Evolutionary conservation across 1,284 basidiomycete genomes (phyloP).

Genomic region (Exobasidium rhododendri): DNA sequence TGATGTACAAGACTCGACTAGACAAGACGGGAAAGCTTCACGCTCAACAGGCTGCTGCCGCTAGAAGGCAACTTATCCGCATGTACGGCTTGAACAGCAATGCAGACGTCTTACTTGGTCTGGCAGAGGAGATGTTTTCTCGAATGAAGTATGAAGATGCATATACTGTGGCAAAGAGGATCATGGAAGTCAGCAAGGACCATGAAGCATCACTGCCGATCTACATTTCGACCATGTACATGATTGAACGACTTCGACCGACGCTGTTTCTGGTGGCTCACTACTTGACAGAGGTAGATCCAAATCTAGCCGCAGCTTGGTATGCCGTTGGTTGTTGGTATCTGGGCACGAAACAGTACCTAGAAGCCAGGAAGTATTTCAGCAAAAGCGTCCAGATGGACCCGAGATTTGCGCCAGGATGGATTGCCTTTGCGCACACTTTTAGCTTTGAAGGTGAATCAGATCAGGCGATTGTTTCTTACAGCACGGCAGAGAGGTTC

Average conservation of each 20-base stretch:
- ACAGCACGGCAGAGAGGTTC: slow-evolving; percentile 89
- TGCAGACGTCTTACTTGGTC: slow-evolving; percentile 83
- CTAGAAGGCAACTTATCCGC: slow-evolving; percentile 13
- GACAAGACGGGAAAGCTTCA: slow-evolving; percentile 64
- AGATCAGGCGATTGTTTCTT: slow-evolving; percentile 95
- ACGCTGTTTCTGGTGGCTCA: slow-evolving; percentile 93
- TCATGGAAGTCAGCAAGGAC: slow-evolving; percentile 37
- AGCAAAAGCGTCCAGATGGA: slow-evolving; percentile 95
- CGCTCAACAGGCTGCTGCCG: slow-evolving; percentile 44
- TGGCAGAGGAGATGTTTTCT: slow-evolving; percentile 84
- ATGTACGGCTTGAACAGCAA: slow-evolving; percentile 75
- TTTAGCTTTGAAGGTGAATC: slow-evolving; percentile 94
- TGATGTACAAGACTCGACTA: slow-evolving; percentile 86
- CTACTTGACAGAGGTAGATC: slow-evolving; percentile 83
- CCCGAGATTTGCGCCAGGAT: slow-evolving; percentile 88
- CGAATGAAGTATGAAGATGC: slow-evolving; percentile 91
- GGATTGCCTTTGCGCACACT: slow-evolving; percentile 96
- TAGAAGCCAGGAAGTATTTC: slow-evolving; percentile 50
- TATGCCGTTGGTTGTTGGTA: slow-evolving; percentile 99
- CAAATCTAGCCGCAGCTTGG: slow-evolving; percentile 89
- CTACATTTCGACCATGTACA: slow-evolving; percentile 79
- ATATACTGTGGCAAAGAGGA: slow-evolving; percentile 69
- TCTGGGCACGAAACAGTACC: slow-evolving; percentile 71
- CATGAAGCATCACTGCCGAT: slow-evolving; percentile 66
- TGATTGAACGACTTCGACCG: slow-evolving; percentile 82